Conservation (phyloP, 495 filamentous ascomycete genomes). For the Margaritispora aquatica region DNA sequence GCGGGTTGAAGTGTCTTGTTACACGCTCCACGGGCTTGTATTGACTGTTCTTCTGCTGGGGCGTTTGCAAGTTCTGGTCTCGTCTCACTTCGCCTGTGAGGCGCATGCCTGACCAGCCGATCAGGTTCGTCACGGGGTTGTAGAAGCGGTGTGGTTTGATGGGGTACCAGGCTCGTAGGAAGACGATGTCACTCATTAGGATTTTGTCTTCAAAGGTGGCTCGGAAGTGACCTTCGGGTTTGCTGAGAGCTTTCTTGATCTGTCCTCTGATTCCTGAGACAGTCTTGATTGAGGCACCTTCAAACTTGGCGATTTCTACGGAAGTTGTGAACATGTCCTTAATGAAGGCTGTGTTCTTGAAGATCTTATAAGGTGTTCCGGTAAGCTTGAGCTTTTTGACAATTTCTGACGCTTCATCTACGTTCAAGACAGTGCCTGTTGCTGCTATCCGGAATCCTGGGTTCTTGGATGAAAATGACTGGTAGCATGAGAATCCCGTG, state of each 20-base stretch:
- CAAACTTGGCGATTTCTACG: conserved; percentile 95
- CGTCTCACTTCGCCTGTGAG: conserved; percentile 89
- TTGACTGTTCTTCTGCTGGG: conserved; percentile 67
- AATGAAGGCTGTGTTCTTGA: conserved; percentile 98
- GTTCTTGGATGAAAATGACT: conserved; percentile 80
- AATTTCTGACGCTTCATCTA: conserved; percentile 91
- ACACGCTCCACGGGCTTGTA: conserved; percentile 79
- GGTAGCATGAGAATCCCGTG: conserved; percentile 89
- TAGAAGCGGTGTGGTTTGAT: conserved; percentile 93
- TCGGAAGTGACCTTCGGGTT: conserved; percentile 90
- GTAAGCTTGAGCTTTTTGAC: conserved; percentile 99
- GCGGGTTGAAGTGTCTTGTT: conserved; percentile 86
- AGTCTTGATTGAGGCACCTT: conserved; percentile 90
- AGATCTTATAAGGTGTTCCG: conserved; percentile 90
- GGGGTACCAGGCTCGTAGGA: conserved; percentile 93
- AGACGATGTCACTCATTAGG: conserved; percentile 91
- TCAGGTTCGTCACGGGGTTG: conserved; percentile 90
- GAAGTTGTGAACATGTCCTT: conserved; percentile 94
- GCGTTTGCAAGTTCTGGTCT: conserved; percentile 68
- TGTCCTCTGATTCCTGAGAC: conserved; percentile 94
- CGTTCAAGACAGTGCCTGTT: conserved; percentile 84
- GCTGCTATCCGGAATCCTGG: conserved; percentile 92
- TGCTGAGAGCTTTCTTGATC: conserved; percentile 87
- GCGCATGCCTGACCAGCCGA: conserved; percentile 85
- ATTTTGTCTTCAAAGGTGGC: conserved; percentile 99